phyloP scores from a whole-genome alignment of 768 basidiomycete genomes.

The Suillus plorans region DNA sequence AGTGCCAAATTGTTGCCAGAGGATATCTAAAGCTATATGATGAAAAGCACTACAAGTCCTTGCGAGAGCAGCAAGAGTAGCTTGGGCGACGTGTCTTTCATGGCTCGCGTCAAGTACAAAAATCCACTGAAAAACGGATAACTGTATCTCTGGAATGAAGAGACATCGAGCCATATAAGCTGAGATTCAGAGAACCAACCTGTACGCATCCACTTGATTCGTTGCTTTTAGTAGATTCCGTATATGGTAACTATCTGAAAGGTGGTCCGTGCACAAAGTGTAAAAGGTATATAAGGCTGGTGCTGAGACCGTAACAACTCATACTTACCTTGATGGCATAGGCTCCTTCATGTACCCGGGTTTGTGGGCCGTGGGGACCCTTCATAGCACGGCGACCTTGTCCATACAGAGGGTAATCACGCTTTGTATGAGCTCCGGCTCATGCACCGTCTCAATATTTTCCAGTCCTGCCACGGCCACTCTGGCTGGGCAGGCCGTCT shows the following conservation, averaged over 20 bases:
- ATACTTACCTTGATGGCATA: slow-evolving; percentile 64
- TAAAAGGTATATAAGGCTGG: slow-evolving; percentile 30
- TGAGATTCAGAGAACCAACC: background rate
- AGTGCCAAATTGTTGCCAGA: slow-evolving; percentile 23
- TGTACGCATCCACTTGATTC: background rate
- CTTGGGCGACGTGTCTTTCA: background rate
- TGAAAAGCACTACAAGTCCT: slow-evolving; percentile 26
- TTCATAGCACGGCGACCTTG: slow-evolving; percentile 21
- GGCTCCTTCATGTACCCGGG: slow-evolving; percentile 48
- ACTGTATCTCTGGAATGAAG: slow-evolving; percentile 27
- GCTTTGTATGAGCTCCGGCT: slow-evolving; percentile 44
- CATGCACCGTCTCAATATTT: slow-evolving; percentile 49
- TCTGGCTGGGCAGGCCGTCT: slow-evolving; percentile 36
- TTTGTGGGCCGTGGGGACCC: slow-evolving; percentile 49
- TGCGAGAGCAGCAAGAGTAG: slow-evolving; percentile 22
- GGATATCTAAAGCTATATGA: slow-evolving; percentile 21
- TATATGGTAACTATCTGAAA: background rate
- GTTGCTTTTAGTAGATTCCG: background rate
- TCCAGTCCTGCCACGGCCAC: slow-evolving; percentile 42
- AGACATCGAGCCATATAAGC: slow-evolving; percentile 27
- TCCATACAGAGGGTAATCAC: slow-evolving; percentile 34
- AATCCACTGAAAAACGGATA: slow-evolving; percentile 20
- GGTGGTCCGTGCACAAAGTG: slow-evolving; percentile 25
- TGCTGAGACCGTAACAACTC: slow-evolving; percentile 18
- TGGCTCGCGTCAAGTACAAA: background rate